These are phyloP conservation scores for Emiliania huxleyi DNA, from an alignment of 78 protist species.

Conservation along the genomic window DNA sequence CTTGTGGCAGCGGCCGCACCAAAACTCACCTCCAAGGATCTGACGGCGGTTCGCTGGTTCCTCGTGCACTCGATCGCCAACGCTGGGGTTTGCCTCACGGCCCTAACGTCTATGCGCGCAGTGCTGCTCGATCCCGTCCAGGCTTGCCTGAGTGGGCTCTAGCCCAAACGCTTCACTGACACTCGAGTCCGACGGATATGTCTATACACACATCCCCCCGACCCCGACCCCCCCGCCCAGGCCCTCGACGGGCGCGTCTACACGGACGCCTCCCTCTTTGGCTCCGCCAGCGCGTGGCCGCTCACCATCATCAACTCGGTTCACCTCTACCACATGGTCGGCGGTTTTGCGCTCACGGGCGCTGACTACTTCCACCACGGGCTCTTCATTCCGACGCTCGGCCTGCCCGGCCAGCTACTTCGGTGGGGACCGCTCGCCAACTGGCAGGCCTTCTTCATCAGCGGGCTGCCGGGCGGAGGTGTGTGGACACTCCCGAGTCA, in stretches of 20 bases:
- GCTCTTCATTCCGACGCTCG: background rate
- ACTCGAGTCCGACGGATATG: too few species aligned
- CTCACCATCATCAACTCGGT: background rate
- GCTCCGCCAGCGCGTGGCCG: background rate
- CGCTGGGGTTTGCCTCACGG: background rate
- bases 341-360: background rate
- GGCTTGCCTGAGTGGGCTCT: too few species aligned
- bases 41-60: too few species aligned
- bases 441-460: background rate
- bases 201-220: too few species aligned
- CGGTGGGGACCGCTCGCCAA: background rate
- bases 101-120: background rate
- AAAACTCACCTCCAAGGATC: too few species aligned
- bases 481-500: background rate
- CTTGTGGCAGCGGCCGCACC: too few species aligned
- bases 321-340: background rate
- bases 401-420: background rate
- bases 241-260: background rate
- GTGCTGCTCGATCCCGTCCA: background rate
- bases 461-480: background rate
- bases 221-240: too few species aligned
- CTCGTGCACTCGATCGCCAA: background rate
- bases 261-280: background rate
- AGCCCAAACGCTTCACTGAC: too few species aligned
- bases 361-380: background rate